Conservation (phyloP, 2,329 filamentous ascomycete genomes). For the Claviceps sp. region DNA sequence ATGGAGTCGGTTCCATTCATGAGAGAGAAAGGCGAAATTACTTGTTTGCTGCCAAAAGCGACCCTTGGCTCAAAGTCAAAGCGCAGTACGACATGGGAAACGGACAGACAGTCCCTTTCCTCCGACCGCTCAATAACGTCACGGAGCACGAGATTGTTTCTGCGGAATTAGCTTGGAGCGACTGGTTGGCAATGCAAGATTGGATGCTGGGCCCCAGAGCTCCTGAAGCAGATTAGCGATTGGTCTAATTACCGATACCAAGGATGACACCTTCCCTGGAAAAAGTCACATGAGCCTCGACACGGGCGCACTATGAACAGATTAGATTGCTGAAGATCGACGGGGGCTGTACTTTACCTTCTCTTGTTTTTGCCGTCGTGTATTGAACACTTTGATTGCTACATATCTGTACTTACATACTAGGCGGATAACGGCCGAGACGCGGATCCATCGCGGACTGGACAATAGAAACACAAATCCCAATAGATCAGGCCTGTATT, state of each 20-base stretch:
- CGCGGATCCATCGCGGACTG: neutral
- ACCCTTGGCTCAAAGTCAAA: constrained; percentile 81
- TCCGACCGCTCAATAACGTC: constrained; percentile 67
- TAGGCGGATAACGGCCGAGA: neutral
- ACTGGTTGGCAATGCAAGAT: constrained; percentile 94
- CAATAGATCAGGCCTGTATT: neutral
- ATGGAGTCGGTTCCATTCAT: constrained; percentile 68
- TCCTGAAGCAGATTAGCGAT: constrained; percentile 26
- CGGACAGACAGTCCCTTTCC: constrained; percentile 74
- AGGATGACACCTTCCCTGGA: too few relatives aligned
- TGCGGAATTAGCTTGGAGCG: constrained; percentile 79
- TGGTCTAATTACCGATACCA: neutral
- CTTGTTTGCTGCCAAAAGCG: constrained; percentile 87
- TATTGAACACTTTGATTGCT: neutral
- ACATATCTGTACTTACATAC: neutral
- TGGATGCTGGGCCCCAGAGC: constrained; percentile 91
- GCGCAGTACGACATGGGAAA: constrained; percentile 77
- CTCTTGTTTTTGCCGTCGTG: neutral
- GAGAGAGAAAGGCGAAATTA: constrained; percentile 89
- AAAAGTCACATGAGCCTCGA: too few relatives aligned
- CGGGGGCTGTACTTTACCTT: neutral
- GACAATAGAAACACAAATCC: neutral
- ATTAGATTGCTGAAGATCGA: neutral
- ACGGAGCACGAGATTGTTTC: constrained; percentile 67
- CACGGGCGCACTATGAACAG: neutral